Base-by-base conservation (phyloP, 2,329 filamentous ascomycete species). In the Mollisiaceae sp. region DNA sequence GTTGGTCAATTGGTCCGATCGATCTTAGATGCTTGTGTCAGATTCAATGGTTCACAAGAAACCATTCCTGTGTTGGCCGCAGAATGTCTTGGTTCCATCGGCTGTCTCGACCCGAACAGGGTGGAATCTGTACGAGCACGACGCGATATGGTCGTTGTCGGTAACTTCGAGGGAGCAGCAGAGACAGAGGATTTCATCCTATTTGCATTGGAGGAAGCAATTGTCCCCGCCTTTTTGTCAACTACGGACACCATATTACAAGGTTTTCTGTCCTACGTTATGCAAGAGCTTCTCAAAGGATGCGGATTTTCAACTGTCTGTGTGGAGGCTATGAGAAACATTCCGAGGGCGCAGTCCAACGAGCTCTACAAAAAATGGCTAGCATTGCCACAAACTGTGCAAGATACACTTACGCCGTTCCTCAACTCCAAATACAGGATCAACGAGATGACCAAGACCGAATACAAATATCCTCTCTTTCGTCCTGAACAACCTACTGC, bases 201-300 rank as follows among this genome's bases (percentile, higher is more conserved):
- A 47, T 93, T 94, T 73, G 83, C 97, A 56, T 83, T 99, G 18
- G 90, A 97, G 73, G 86, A 96, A 74, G 90, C 97, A 8, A 82
- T 99, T 12, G 93, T 98, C 32, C 93, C 94, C 67, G 91, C 94
- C 0, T 99, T 99, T 75, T 82, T 97, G 52, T 97, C 94, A 0
- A 91, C 92, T 1, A 95, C 91, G 0, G 96, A 97, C 75, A 91
- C 93, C 1, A 89, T 88, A 69, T 85, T 93, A 6, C 95, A 98
- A 77, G 94, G 93, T 0, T 97, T 96, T 75, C 83, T 99, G 20
- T 94, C 94, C 1, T 99, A 91, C 78, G 92, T 91, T 1, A 97
- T 99, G 89, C 95, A 99, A 77, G 91, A 97, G 73, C 84, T 98
- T 47, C 84, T 98, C 3, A 89, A 89, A 54, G 88, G 90, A 70